Conservation (phyloP, 257 asterid genomes). For the Solanum medicagineum region DNA sequence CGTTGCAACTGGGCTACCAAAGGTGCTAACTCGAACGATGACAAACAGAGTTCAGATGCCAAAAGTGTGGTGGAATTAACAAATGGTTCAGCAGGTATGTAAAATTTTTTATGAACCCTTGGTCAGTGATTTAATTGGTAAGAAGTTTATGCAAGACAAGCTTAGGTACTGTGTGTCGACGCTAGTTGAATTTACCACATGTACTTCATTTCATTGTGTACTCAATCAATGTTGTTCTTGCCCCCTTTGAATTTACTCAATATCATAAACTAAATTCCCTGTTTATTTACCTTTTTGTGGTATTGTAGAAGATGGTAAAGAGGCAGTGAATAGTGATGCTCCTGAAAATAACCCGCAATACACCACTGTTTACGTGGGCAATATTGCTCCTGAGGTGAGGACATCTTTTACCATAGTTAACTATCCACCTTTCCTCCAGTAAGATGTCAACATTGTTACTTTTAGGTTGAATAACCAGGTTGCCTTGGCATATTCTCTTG, state of each 20-base stretch:
- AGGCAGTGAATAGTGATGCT: slow-evolving; percentile 54
- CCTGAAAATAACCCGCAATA: slow-evolving; percentile 85
- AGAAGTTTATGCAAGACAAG: background rate
- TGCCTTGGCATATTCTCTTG: background rate
- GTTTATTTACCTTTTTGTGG: background rate
- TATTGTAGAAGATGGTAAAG: slow-evolving; percentile 74
- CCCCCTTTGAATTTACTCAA: background rate
- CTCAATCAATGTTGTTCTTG: background rate
- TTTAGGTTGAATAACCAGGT: background rate
- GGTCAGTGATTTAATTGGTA: background rate
- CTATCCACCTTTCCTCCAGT: background rate
- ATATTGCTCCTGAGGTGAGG: slow-evolving; percentile 84
- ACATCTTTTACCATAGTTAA: background rate
- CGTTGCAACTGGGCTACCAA: slow-evolving; percentile 97
- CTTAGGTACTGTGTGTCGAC: background rate
- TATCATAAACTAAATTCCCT: background rate
- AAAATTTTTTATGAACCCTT: background rate
- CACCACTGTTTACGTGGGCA: slow-evolving; percentile 89
- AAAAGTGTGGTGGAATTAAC: slow-evolving; percentile 81
- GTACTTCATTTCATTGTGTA: background rate
- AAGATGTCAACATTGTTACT: background rate
- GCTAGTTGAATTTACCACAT: background rate
- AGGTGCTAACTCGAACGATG: slow-evolving; percentile 70
- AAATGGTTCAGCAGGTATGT: slow-evolving; percentile 60
- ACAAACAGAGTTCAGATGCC: slow-evolving; percentile 58